Percentiles rank a stretch among this genome's conserved stretches.
Conservation (phyloP, 2,329 filamentous ascomycete genomes). For the Alternaria panax region DNA sequence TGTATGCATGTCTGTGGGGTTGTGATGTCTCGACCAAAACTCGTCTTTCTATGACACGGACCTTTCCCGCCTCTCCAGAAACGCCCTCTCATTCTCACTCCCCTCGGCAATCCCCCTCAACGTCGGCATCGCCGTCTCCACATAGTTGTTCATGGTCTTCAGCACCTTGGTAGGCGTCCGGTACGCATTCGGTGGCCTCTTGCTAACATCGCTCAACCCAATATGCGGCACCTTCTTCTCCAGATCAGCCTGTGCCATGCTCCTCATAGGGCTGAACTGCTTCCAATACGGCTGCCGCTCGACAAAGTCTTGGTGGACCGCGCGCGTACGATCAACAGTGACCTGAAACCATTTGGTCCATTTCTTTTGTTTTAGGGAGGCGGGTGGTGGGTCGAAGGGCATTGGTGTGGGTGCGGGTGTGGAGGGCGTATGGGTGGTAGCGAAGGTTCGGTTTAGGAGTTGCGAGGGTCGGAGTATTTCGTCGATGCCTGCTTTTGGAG, state of each 20-base stretch:
- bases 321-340: conserved; percentile 48
- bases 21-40: too few relatives aligned
- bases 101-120: conserved; percentile 44
- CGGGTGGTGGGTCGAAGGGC: conserved; percentile 31
- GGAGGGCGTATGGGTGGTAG: conserved; percentile 4
- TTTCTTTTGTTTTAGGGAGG: conserved; percentile 10
- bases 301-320: conserved; percentile 53
- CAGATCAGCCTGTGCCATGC: conserved; percentile 49
- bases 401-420: conserved; percentile 20
- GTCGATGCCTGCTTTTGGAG: conserved; percentile 32
- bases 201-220: conserved; percentile 53
- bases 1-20: too few relatives aligned
- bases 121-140: conserved; percentile 38
- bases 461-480: conserved; percentile 42
- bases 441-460: conserved; percentile 26
- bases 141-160: conserved; percentile 31
- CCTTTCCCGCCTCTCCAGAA: not conserved
- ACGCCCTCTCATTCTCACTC: conserved; percentile 11
- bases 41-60: too few relatives aligned
- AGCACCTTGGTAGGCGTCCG: conserved; percentile 44
- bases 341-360: conserved; percentile 52
- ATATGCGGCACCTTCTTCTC: conserved; percentile 49
- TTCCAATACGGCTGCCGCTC: conserved; percentile 48
- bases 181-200: conserved; percentile 43
- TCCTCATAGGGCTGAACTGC: conserved; percentile 41